Evolutionary conservation across 768 basidiomycete species (phyloP).

Genomic region (Chalciporus pseudorubinellus): DNA sequence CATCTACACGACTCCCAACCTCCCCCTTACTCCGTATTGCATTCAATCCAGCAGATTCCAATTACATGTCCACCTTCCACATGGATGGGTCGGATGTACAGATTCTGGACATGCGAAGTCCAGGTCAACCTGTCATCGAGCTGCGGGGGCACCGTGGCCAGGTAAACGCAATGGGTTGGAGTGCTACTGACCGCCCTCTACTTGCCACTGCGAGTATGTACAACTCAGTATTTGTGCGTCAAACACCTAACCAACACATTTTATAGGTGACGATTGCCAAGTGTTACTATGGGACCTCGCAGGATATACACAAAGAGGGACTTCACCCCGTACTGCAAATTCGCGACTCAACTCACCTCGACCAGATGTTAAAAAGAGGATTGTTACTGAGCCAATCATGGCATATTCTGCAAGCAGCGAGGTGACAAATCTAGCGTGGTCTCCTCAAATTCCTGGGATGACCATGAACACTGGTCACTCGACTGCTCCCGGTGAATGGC

Average conservation of each 20-base stretch:
- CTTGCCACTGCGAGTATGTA: constrained; percentile 81
- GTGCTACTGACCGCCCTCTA: constrained; percentile 76
- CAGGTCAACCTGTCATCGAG: constrained; percentile 93
- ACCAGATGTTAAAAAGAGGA: constrained; percentile 74
- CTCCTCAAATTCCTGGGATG: constrained; percentile 77
- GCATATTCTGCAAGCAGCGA: constrained; percentile 78
- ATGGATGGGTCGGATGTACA: constrained; percentile 88
- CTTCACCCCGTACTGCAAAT: constrained; percentile 67
- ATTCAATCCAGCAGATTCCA: constrained; percentile 88
- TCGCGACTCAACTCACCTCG: constrained; percentile 77
- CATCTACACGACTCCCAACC: constrained; percentile 66
- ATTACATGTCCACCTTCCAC: constrained; percentile 97
- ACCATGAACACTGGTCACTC: constrained; percentile 72
- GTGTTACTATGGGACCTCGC: constrained; percentile 91
- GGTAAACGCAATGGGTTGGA: constrained; percentile 90
- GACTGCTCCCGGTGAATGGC: constrained; percentile 80
- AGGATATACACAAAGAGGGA: constrained; percentile 54
- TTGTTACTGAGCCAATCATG: constrained; percentile 76
- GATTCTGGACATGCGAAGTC: constrained; percentile 95
- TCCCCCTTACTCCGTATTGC: constrained; percentile 83
- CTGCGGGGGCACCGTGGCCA: constrained; percentile 77
- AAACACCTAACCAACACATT: constrained; percentile 1
- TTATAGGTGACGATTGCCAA: constrained; percentile 87
- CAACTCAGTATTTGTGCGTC: background rate
- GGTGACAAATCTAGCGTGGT: constrained; percentile 86